A percentile compares a stretch with the other conserved stretches of the same genome.
These are phyloP conservation scores for Ascoidea asiatica DNA, from an alignment of 805 yeast genomes.

Conservation along the genomic window DNA sequence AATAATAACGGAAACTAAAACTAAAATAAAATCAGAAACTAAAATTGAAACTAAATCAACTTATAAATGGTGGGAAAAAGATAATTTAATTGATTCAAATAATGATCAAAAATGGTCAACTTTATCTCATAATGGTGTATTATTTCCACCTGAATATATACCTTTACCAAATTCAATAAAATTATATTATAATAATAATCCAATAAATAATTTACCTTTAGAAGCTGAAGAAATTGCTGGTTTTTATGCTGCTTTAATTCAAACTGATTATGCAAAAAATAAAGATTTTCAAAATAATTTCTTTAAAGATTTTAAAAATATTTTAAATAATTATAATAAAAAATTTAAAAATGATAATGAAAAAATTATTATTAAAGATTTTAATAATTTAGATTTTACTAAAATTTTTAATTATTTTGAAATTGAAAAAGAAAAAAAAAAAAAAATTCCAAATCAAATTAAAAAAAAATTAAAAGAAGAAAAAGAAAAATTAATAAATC, in stretches of 20 bases:
- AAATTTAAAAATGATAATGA: slow-evolving; percentile 20
- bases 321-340: slow-evolving; percentile 60
- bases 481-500: slow-evolving; percentile 65
- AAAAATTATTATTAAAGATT: slow-evolving; percentile 33
- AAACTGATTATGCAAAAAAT: slow-evolving; percentile 79
- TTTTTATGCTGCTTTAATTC: slow-evolving; percentile 78
- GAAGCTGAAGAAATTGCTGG: slow-evolving; percentile 97
- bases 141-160: slow-evolving; percentile 87
- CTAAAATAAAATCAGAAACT: slow-evolving; percentile 19
- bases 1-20: slow-evolving; percentile 12
- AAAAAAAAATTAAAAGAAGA: slow-evolving; percentile 63
- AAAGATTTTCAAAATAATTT: slow-evolving; percentile 81
- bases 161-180: slow-evolving; percentile 72
- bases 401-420: slow-evolving; percentile 66
- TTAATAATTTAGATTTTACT: slow-evolving; percentile 64
- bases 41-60: slow-evolving; percentile 43
- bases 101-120: slow-evolving; percentile 79
- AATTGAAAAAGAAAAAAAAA: slow-evolving; percentile 55
- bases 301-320: slow-evolving; percentile 62
- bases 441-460: slow-evolving; percentile 53
- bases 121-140: slow-evolving; percentile 77
- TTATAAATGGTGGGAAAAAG: slow-evolving; percentile 82
- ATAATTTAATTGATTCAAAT: slow-evolving; percentile 35
- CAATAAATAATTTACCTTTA: slow-evolving; percentile 51
- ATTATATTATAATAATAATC: slow-evolving; percentile 60